These are phyloP conservation scores for Parachaetomium inaequale DNA, from an alignment of 495 filamentous ascomycete genomes.

Conservation along the genomic window DNA sequence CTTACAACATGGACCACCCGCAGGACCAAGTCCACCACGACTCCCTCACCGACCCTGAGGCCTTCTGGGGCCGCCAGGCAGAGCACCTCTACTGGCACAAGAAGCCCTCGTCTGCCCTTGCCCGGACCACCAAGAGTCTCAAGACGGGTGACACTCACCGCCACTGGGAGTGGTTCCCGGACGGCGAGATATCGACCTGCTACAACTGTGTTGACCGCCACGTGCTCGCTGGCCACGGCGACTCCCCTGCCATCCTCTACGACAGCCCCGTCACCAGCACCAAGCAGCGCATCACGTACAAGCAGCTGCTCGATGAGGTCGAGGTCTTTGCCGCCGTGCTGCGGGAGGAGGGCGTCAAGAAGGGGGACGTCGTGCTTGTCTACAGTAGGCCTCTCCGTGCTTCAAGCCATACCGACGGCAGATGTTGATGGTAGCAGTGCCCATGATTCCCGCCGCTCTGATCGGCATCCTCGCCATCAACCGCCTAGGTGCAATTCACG, in stretches of 20 bases:
- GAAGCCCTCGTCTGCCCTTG: constrained; percentile 52
- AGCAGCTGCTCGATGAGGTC: constrained; percentile 73
- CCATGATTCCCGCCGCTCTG: constrained; percentile 88
- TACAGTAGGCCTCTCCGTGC: constrained; percentile 61
- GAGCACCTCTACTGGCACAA: constrained; percentile 75
- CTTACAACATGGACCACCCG: constrained; percentile 27
- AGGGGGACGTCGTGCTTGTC: constrained; percentile 86
- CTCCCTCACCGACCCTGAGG: constrained; percentile 59
- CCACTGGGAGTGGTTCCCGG: constrained; percentile 82
- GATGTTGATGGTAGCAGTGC: too few species aligned
- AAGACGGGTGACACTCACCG: constrained; percentile 39
- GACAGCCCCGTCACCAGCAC: constrained; percentile 80
- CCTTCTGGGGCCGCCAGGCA: constrained; percentile 77
- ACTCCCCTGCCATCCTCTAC: constrained; percentile 73
- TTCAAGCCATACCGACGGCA: too few species aligned
- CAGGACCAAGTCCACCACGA: constrained; percentile 51
- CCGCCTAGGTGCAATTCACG: constrained; percentile 82
- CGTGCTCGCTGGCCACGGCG: constrained; percentile 69
- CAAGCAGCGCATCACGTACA: constrained; percentile 70
- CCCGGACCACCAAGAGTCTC: constrained; percentile 41
- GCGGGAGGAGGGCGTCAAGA: constrained; percentile 74
- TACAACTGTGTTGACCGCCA: constrained; percentile 92
- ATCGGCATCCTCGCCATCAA: constrained; percentile 78
- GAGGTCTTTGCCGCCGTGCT: constrained; percentile 79
- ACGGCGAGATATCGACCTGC: constrained; percentile 81